Evolutionary conservation across 352 stramenopile genomes (phyloP), one percentile per base, ranked within the genome.

Genomic region (Phytopythium delawarense): DNA sequence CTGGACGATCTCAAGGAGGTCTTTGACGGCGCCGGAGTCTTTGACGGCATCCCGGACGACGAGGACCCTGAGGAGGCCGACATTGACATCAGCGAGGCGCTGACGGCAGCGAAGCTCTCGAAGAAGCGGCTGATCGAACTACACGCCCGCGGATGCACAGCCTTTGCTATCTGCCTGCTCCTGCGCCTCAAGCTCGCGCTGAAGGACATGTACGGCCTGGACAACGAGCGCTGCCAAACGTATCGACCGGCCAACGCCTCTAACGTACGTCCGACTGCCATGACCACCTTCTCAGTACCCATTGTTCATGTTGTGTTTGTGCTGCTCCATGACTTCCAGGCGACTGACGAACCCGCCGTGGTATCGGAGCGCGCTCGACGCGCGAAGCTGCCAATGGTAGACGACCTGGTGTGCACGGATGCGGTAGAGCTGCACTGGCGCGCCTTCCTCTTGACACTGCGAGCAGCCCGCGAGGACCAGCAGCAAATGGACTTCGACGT

Each of bases 181-280:
- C 65, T 96, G 23, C 81, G 74, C 11, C 68, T 91, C 20, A 96
- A 96, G 59, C 85, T 90, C 65, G 69, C 72, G 28, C 68, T 96
- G 21, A 92, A 94, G 59, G 66, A 74, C 1, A 74, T 80, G 35
- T 96, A 92, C 51, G 44, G 61, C 0, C 66, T 96, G 35, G 76
- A 90, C 45, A 84, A 91, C 62, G 87, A 92, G 44, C 89, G 81
- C 54, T 96, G 87, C 61, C 77, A 89, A 53, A 93, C 80, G 35
- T 96, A 91, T 53, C 80, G 88, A 50, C 86, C 85, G n/a, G 69
- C 72, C 11, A 64, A 64, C 25, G 57, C 73, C 16, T 75, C 69
- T 4, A 89, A 83, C 34, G 52, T 58, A 58, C 8, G 52, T 58
- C 7, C 21, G 4, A n/a, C 30, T 2, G 16, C 16, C 34, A 45